Evolutionary conservation across 352 stramenopile genomes (phyloP).

Genomic region (Pythium sp.): DNA sequence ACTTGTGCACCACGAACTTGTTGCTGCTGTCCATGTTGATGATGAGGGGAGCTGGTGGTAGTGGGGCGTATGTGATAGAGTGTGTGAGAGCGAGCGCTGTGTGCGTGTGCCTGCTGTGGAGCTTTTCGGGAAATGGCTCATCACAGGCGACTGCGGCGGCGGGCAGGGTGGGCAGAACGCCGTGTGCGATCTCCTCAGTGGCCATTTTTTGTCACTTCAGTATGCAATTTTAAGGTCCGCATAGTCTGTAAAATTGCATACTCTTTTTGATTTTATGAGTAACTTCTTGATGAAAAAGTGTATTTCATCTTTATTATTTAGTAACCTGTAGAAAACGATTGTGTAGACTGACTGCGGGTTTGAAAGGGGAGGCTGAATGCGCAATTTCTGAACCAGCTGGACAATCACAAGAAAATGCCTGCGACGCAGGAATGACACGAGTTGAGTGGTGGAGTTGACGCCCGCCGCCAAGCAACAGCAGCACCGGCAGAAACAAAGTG

Average conservation of each 20-base stretch:
- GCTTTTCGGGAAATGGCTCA: conserved; percentile 16
- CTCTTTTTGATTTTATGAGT: neutral
- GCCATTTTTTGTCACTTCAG: conserved; percentile 17
- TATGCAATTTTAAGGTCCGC: no score
- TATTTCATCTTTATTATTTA: neutral
- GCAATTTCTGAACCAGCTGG: conserved; percentile 13
- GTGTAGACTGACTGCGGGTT: neutral
- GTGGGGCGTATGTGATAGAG: neutral
- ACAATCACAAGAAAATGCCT: conserved; percentile 34
- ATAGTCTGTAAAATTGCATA: neutral
- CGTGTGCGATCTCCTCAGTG: neutral
- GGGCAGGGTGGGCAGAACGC: no score
- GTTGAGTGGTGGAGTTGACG: neutral
- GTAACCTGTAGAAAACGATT: neutral
- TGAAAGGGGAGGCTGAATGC: conserved; percentile 18
- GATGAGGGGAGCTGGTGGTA: neutral
- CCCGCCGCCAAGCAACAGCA: neutral
- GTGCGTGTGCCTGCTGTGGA: neutral
- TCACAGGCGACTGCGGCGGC: neutral
- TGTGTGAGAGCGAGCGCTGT: neutral
- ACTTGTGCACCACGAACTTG: conserved; percentile 96
- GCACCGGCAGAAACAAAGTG: neutral
- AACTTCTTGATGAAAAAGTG: neutral
- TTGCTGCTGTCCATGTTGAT: conserved; percentile 10
- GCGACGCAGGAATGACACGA: neutral